Evolutionary conservation across 106 monocot genomes (phyloP).

Genomic region (Allium fistulosum): DNA sequence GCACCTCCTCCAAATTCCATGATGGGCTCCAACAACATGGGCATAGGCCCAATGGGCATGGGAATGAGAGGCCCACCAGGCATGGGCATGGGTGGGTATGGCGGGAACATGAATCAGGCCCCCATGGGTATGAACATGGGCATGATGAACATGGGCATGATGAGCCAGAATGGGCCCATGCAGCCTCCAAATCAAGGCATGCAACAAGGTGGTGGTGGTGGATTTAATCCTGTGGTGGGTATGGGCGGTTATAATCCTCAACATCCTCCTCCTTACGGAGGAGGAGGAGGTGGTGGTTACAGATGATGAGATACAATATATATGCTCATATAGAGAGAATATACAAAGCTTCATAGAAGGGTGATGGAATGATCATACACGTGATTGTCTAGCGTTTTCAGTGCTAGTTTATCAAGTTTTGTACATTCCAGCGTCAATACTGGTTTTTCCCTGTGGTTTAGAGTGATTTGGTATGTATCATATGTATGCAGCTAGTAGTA

Average conservation of each 20-base stretch:
- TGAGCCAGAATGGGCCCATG: conserved; percentile 1
- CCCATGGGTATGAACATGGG: conserved; percentile 9
- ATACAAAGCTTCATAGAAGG: not conserved
- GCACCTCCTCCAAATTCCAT: not conserved
- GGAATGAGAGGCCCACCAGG: not conserved
- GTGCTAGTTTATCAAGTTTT: not conserved
- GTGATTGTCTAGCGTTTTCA: not conserved
- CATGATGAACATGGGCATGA: conserved; percentile 4
- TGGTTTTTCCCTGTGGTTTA: not conserved
- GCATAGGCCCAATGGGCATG: conserved; percentile 9
- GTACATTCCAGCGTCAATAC: conserved; percentile 8
- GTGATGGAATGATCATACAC: not conserved
- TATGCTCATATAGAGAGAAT: not conserved
- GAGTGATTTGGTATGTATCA: not conserved
- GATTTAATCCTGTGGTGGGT: conserved; percentile 7
- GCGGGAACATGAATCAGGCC: conserved; percentile 5
- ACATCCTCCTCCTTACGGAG: not conserved
- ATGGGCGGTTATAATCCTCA: conserved; percentile 1
- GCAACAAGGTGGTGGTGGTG: not conserved
- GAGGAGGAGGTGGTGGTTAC: conserved; percentile 4
- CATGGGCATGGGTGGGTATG: conserved; percentile 5
- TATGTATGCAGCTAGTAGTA: not conserved
- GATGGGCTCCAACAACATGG: not conserved
- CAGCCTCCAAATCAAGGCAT: conserved; percentile 9
- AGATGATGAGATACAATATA: not conserved